phyloP scores from a whole-genome alignment of 1,139 yeast genomes.

The Pichia terricola region DNA sequence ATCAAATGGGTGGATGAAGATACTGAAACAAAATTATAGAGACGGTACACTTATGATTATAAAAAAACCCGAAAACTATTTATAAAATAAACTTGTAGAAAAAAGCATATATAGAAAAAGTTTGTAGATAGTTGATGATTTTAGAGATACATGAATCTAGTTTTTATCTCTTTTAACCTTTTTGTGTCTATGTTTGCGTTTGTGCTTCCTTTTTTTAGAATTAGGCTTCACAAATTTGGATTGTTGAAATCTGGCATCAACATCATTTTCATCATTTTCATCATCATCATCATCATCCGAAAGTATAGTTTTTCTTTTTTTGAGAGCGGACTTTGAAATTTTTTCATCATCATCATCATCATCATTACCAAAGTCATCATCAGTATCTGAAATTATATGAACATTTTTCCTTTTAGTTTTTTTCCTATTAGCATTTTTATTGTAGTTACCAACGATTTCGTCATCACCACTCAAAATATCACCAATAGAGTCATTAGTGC shows the following conservation, averaged over 20 bases:
- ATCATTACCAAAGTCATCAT: neutral
- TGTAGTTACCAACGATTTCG: constrained; percentile 2
- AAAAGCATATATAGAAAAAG: too few species aligned
- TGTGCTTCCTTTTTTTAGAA: constrained; percentile 1
- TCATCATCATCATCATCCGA: constrained; percentile 6
- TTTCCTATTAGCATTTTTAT: neutral
- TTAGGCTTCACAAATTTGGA: neutral
- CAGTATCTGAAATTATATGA: neutral
- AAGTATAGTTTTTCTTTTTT: neutral
- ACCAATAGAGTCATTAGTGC: neutral
- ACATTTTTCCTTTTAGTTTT: too few species aligned
- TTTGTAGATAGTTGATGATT: too few species aligned
- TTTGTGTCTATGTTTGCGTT: constrained; percentile 1
- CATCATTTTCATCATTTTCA: constrained; percentile 1
- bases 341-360: constrained; percentile 4
- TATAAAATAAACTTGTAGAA: too few species aligned
- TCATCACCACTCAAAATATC: constrained; percentile 7
- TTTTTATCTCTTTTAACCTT: neutral
- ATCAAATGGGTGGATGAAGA: constrained; percentile 15
- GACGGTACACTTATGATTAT: neutral
- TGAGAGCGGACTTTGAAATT: neutral
- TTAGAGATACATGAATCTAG: too few species aligned
- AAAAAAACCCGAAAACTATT: too few species aligned
- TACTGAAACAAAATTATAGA: constrained; percentile 7
- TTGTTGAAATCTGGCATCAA: neutral